Percentiles rank a stretch among this genome's conserved stretches.
phyloP scores from a whole-genome alignment of 169 alveolate genomes.

The Cryptosporidium ryanae region DNA sequence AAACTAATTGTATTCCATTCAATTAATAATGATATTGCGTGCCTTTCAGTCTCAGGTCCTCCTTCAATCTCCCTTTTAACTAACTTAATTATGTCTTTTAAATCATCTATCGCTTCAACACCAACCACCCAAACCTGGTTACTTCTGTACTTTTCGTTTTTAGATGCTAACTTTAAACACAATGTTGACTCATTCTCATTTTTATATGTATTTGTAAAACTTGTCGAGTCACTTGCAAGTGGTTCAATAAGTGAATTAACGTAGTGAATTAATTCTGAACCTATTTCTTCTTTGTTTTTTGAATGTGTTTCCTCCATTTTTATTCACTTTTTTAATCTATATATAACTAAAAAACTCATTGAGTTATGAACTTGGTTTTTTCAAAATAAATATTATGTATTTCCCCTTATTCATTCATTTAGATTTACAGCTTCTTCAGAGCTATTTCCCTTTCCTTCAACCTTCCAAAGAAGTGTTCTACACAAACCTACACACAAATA shows the following conservation, averaged over 20 bases:
- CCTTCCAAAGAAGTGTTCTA: neutral
- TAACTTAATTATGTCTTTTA: conserved; percentile 55
- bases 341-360: neutral
- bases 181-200: neutral
- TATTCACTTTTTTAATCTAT: neutral
- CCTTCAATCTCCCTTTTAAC: conserved; percentile 64
- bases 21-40: conserved; percentile 36
- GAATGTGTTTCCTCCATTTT: conserved; percentile 40
- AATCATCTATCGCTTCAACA: conserved; percentile 58
- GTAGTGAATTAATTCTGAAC: conserved; percentile 26
- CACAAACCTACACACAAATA: neutral
- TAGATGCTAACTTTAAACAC: no score
- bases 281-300: conserved; percentile 41
- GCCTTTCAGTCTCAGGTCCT: conserved; percentile 59
- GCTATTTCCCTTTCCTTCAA: neutral
- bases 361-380: neutral
- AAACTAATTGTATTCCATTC: conserved; percentile 59
- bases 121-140: conserved; percentile 68
- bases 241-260: conserved; percentile 60
- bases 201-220: no score
- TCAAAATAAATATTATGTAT: neutral
- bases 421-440: no score
- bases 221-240: conserved; percentile 22
- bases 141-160: neutral
- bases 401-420: neutral